Base-by-base conservation (phyloP, 2,329 filamentous ascomycete species). In the Cryphonectria japonica region DNA sequence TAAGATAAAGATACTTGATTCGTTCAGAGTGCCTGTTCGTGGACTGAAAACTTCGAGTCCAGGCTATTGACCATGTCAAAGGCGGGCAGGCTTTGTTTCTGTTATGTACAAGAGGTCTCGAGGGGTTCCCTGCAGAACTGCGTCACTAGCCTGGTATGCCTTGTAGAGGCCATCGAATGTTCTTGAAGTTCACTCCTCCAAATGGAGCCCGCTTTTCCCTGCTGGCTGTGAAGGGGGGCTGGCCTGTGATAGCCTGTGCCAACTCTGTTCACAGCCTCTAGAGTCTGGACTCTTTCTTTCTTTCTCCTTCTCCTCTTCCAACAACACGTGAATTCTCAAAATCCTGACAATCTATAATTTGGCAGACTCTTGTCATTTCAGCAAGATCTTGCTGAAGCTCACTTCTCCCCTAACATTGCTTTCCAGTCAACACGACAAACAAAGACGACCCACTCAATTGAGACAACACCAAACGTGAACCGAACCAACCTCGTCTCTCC, bases 151-250 rank as follows among this genome's bases (percentile, higher is more conserved):
- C 50, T 63, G 29, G 65, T 60, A 2, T 8, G 7, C 46, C 46
- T 50, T 46, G 43, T 46, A 68, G 66, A 57, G 43, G 11, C 69
- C 66, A 66, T 72, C 71, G 71, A 72, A 72, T 71, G 69, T 72
- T 70, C 71, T 66, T 71, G 70, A 71, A 71, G 66, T 50, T 59
- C 66, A 3, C 63, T 32, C 60, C 67, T 64, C 60, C 26, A 34
- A 19, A 50, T 50, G 22, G 26, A 37, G n/a, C 68, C 68, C 68
- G 68, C 71, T 72, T 70, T 72, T 67, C 26, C n/a, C 46, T 57
- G 39, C 64, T 34, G 46, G 32, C 50, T n/a, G 29, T 50, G 52
- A 68, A 60, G 68, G 57, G 46, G 50, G 46, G 46, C 46, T 22
- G 57, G 64, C 60, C 52, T 71, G 62, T 62, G 66, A 50, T 61